Percentiles rank a stretch among this genome's conserved stretches.
Conservation (phyloP, 495 filamentous ascomycete genomes). For the Collariella sp. region DNA sequence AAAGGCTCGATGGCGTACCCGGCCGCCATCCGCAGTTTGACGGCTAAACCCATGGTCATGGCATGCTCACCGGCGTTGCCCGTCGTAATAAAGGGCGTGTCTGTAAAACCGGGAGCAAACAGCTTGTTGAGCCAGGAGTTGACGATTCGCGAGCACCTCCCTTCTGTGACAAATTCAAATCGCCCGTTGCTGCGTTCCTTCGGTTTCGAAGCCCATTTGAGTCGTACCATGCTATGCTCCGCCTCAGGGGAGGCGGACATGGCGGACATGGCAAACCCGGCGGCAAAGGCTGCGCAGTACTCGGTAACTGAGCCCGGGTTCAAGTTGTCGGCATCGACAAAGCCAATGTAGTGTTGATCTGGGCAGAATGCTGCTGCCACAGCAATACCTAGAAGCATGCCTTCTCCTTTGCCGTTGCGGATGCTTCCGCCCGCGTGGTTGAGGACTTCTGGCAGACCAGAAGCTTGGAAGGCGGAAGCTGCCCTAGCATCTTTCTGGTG, state of each 20-base stretch:
- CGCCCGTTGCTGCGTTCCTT: constrained; percentile 15
- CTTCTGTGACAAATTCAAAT: constrained; percentile 15
- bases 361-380: constrained; percentile 17
- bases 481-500: constrained; percentile 25
- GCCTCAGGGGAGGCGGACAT: constrained; percentile 3
- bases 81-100: constrained; percentile 13
- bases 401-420: constrained; percentile 28
- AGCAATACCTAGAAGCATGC: constrained; percentile 27
- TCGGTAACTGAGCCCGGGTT: constrained; percentile 17
- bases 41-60: constrained; percentile 24
- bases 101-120: neutral
- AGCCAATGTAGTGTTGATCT: constrained; percentile 20
- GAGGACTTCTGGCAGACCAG: constrained; percentile 15
- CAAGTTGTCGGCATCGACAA: constrained; percentile 27
- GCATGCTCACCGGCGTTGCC: constrained; percentile 30
- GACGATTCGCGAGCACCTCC: constrained; percentile 23
- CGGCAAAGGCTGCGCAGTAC: constrained; percentile 25
- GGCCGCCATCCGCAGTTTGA: constrained; percentile 20
- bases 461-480: constrained; percentile 9
- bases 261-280: constrained; percentile 20
- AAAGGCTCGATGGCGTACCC: constrained; percentile 31
- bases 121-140: constrained; percentile 25
- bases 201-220: constrained; percentile 25
- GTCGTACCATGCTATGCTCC: constrained; percentile 24
- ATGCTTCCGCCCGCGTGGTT: constrained; percentile 4